These are phyloP conservation scores for Diaporthe batatas DNA, from an alignment of 2,329 filamentous ascomycete genomes.

Conservation along the genomic window DNA sequence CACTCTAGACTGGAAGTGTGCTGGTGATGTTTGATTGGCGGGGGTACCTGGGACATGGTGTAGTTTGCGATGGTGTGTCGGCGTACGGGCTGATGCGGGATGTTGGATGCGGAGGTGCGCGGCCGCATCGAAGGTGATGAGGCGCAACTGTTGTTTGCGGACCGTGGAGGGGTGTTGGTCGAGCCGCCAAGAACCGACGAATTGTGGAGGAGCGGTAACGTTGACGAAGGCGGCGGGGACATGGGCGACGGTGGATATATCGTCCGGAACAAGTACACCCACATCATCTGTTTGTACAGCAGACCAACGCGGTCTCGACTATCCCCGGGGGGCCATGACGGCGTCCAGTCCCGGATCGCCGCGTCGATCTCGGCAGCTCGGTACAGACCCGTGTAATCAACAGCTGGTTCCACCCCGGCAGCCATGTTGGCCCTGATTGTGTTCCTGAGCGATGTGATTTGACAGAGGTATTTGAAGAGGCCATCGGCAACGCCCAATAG, in stretches of 20 bases:
- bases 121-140: constrained; percentile 51
- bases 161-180: constrained; percentile 48
- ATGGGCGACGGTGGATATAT: constrained; percentile 65
- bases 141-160: constrained; percentile 51
- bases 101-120: constrained; percentile 41
- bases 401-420: constrained; percentile 72
- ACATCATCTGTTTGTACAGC: constrained; percentile 76
- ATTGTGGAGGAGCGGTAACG: constrained; percentile 42
- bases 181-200: constrained; percentile 41
- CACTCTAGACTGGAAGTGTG: constrained; percentile 43
- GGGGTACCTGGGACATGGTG: constrained; percentile 43
- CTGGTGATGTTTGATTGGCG: constrained; percentile 41
- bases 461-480: constrained; percentile 81
- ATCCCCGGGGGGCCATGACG: constrained; percentile 70
- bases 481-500: constrained; percentile 87
- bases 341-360: constrained; percentile 80
- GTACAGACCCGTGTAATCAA: constrained; percentile 80
- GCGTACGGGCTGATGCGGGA: constrained; percentile 40
- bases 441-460: constrained; percentile 83
- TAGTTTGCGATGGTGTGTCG: constrained; percentile 47
- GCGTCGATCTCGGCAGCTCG: constrained; percentile 82
- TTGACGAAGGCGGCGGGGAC: constrained; percentile 42
- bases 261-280: constrained; percentile 73
- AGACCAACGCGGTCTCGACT: constrained; percentile 68
- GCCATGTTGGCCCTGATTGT: constrained; percentile 77